Evolutionary conservation across 306 rosid genomes (phyloP).

Genomic region (Arachis stenosperma): DNA sequence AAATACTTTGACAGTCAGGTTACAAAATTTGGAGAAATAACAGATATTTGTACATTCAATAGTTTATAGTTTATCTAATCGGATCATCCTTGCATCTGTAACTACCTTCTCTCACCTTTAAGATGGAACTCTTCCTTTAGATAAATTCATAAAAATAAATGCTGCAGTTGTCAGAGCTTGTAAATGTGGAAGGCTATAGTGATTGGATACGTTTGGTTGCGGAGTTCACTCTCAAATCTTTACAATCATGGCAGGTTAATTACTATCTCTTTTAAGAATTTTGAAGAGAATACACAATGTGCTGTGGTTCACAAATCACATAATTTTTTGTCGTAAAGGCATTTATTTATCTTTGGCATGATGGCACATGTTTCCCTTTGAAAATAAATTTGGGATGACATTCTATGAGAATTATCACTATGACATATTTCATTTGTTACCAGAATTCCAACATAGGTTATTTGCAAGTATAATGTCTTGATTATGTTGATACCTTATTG

Average conservation of each 20-base stretch:
- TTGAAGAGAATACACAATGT: constrained; percentile 27
- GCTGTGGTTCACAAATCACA: neutral
- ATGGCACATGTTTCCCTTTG: constrained; percentile 19
- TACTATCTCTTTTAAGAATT: constrained; percentile 27
- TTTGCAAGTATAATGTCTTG: constrained; percentile 42
- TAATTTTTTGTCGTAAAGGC: neutral
- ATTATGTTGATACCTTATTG: constrained; percentile 45
- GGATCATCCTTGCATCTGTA: neutral
- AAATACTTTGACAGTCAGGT: neutral
- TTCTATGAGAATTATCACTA: constrained; percentile 28
- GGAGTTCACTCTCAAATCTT: constrained; percentile 93
- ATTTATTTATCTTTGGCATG: constrained; percentile 14
- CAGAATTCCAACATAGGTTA: constrained; percentile 22
- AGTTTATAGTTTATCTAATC: constrained; percentile 16
- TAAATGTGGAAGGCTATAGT: constrained; percentile 94
- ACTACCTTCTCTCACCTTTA: constrained; percentile 5
- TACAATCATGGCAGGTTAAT: constrained; percentile 97
- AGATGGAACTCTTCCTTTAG: constrained; percentile 23
- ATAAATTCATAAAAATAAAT: constrained; percentile 39
- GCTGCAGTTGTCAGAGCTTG: constrained; percentile 90
- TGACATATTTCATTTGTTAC: constrained; percentile 23
- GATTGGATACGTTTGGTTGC: constrained; percentile 99
- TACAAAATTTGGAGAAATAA: constrained; percentile 12
- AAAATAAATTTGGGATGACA: constrained; percentile 21
- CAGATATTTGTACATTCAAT: constrained; percentile 17